Percentiles rank a stretch among this genome's conserved stretches.
Evolutionary conservation across 2,329 filamentous ascomycete genomes (phyloP).

Genomic region (Hypoxylon rubiginosum): DNA sequence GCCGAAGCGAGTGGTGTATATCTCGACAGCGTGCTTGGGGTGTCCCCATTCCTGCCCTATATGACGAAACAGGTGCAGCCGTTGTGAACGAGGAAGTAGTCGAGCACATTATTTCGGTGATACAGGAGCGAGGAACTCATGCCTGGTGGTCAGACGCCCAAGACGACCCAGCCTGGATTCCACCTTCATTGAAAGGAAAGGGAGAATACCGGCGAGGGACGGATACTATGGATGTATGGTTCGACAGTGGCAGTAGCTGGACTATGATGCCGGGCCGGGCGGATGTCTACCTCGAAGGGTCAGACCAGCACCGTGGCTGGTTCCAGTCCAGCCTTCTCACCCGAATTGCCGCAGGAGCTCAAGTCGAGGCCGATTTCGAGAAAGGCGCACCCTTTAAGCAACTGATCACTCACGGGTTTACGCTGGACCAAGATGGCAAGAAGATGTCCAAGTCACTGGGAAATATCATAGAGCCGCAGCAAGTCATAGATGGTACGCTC

Average conservation of each 20-base stretch:
- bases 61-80: constrained; percentile 78
- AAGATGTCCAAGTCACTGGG: constrained; percentile 99
- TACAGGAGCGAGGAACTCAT: constrained; percentile 84
- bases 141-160: constrained; percentile 91
- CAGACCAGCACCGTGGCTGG: constrained; percentile 97
- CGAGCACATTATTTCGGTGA: constrained; percentile 84
- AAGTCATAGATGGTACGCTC: constrained; percentile 88
- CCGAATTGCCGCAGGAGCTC: constrained; percentile 75
- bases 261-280: constrained; percentile 70
- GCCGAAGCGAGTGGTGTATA: constrained; percentile 96
- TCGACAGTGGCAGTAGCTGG: constrained; percentile 98
- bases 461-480: constrained; percentile 83
- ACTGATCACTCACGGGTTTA: constrained; percentile 96
- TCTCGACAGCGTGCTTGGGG: constrained; percentile 97
- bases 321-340: constrained; percentile 97
- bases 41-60: constrained; percentile 93
- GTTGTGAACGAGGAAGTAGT: constrained; percentile 85
- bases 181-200: constrained; percentile 68
- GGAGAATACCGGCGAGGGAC: constrained; percentile 78
- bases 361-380: constrained; percentile 53
- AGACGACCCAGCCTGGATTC: constrained; percentile 84
- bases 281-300: constrained; percentile 93
- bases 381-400: constrained; percentile 90
- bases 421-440: constrained; percentile 87
- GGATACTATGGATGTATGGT: constrained; percentile 99